Base-by-base conservation (phyloP, 257 asterid species). In the Misopates orontium region DNA sequence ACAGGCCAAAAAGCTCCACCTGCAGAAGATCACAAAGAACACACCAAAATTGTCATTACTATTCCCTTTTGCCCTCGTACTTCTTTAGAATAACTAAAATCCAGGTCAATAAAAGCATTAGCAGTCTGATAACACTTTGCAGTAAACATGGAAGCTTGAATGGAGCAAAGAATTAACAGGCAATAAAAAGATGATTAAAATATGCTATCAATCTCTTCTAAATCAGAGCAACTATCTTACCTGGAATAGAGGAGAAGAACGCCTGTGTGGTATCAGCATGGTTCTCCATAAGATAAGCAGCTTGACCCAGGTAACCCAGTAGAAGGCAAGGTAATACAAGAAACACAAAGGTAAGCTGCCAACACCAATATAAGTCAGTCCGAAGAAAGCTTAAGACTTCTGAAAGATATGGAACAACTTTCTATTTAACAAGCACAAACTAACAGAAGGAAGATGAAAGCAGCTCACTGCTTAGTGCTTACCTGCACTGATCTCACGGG, bases 241-340 rank as follows among this genome's bases (percentile, higher is more conserved):
- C 85, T 77, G 99, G 99, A 68, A 87, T 82, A 71, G 98, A 86
- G 69, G 96, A 74, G 77, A 91, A 94, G 85, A 94, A 94, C 69
- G 97, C 96, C 77, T 94, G 96, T 53, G 95, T 85, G 45, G 97
- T 88, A 82, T 94, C 96, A 18, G 86, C 90, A 18, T 88, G 96
- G 77, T 94, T 83, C 85, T 82, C 91, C 99, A 90, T 84, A 68
- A 94, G 96, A 79, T 91, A 94, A 50, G 99, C 98, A 44, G 99
- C 99, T 85, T 94, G 99, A 71, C 99, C 99, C 78, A 88, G 84
- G 84, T 94, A 94, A 60, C 98, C 98, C 96, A 94, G 64, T 36
- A 94, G 79, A 80, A 94, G 98, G 87, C 96, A 91, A 58, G 98
- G 99, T 64, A 90, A 81, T 67, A 94, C 98, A 66, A 91, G 88